Conservation (phyloP, 2,329 filamentous ascomycete genomes). For the Fusarium compactum region DNA sequence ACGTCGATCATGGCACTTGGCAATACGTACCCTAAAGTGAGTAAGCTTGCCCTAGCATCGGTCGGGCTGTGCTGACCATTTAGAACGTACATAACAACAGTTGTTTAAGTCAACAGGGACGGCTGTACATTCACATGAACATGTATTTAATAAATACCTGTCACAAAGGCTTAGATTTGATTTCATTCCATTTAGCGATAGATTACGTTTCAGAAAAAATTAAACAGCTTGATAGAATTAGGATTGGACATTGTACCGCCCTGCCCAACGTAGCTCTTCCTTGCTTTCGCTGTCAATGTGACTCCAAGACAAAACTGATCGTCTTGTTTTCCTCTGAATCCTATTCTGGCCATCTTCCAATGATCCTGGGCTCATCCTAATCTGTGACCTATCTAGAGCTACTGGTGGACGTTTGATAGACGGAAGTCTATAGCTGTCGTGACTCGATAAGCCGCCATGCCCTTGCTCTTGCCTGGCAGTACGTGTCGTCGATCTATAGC, state of each 20-base stretch:
- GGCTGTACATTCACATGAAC: no score
- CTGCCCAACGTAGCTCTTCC: slow-evolving; percentile 6
- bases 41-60: no score
- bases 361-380: not conserved
- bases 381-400: not conserved
- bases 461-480: slow-evolving; percentile 22
- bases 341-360: not conserved
- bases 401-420: slow-evolving; percentile 8
- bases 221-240: accelerated
- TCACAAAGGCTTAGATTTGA: no score
- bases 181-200: no score
- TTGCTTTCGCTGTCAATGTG: slow-evolving; percentile 21
- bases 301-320: slow-evolving; percentile 6
- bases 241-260: not conserved
- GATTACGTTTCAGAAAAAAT: accelerated
- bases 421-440: slow-evolving; percentile 11
- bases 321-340: slow-evolving; percentile 11
- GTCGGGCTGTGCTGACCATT: no score
- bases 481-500: slow-evolving; percentile 3
- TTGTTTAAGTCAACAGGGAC: no score
- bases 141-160: no score
- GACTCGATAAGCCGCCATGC: slow-evolving; percentile 10
- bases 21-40: no score
- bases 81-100: no score
- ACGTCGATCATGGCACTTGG: no score